phyloP scores from a whole-genome alignment of 106 monocot species.

The Agapanthus africanus region DNA sequence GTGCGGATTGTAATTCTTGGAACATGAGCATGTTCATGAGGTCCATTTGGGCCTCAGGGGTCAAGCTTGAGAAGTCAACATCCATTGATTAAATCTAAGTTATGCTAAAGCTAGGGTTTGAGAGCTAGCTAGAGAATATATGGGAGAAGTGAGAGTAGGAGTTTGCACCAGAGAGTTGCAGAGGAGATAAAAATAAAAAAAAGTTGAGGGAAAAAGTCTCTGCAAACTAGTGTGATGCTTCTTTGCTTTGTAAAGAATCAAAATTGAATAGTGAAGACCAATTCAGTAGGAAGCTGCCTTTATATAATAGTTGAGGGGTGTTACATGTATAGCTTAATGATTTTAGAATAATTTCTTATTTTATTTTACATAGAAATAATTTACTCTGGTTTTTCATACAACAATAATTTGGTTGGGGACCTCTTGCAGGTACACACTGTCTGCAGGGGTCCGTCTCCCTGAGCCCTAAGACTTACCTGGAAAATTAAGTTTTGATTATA shows the following conservation, averaged over 20 bases:
- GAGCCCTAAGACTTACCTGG: no score
- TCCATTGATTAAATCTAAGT: no score
- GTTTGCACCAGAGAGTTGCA: not conserved
- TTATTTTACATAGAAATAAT: no score
- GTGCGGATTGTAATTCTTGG: not conserved
- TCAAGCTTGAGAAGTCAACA: not conserved
- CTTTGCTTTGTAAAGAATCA: not conserved
- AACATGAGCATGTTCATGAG: conserved; percentile 30
- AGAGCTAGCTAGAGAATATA: no score
- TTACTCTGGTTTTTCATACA: no score
- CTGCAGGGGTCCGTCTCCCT: no score
- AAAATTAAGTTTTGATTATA: no score
- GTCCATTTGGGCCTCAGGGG: conserved; percentile 24
- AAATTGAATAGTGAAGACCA: conserved; percentile 2
- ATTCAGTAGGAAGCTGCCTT: not conserved
- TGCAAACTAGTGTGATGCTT: not conserved
- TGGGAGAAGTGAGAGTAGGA: no score
- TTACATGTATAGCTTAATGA: not conserved
- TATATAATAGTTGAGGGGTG: not conserved
- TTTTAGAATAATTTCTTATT: conserved; percentile 1
- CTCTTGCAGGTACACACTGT: no score
- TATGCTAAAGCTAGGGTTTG: no score
- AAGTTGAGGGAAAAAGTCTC: not conserved
- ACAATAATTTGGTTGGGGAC: no score
- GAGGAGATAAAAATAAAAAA: not conserved